These are phyloP conservation scores for Fagopyrum esculentum DNA, from an alignment of 148 eudicot species.

Conservation along the genomic window DNA sequence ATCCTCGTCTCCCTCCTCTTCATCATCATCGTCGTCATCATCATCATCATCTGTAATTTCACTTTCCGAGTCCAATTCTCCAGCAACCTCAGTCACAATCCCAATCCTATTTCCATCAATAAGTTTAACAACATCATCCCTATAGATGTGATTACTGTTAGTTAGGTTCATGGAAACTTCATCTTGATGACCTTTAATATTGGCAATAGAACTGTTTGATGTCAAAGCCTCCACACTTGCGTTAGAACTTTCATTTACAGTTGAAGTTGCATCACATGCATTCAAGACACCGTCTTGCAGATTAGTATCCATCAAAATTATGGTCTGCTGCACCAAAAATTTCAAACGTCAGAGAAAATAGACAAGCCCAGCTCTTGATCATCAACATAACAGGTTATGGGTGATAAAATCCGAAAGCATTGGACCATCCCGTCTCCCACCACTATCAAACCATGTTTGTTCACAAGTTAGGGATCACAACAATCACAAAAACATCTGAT, in stretches of 20 bases:
- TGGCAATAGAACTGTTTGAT: not conserved
- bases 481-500: too few species aligned
- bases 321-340: too few species aligned
- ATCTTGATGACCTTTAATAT: too few species aligned
- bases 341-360: too few species aligned
- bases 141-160: conserved; percentile 42
- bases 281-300: not conserved
- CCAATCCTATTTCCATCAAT: conserved; percentile 55
- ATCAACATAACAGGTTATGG: too few species aligned
- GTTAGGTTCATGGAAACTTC: not conserved
- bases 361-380: too few species aligned
- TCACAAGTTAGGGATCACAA: too few species aligned
- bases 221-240: not conserved
- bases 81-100: conserved; percentile 89
- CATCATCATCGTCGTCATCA: conserved; percentile 20
- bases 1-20: conserved; percentile 7
- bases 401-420: too few species aligned
- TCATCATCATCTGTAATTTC: conserved; percentile 64
- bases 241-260: not conserved
- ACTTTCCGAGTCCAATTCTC: conserved; percentile 89
- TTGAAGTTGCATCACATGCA: not conserved
- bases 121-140: conserved; percentile 80
- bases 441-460: too few species aligned
- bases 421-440: too few species aligned
- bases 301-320: not conserved